Conservation (phyloP, 139 green algal species). For the Chlamydomonas eustigma region DNA sequence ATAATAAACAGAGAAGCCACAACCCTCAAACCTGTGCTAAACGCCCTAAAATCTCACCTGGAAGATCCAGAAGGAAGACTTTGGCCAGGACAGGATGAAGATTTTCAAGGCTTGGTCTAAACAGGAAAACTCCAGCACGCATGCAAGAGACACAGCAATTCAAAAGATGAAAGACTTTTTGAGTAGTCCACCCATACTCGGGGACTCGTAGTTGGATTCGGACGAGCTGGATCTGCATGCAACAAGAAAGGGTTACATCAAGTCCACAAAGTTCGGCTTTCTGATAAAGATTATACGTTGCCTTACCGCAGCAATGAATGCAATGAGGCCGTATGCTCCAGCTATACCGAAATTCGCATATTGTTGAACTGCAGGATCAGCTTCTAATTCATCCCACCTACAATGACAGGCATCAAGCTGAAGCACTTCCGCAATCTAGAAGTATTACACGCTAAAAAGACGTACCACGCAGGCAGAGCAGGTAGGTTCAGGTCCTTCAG, state of each 20-base stretch:
- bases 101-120: conserved; percentile 53
- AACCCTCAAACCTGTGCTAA: no score
- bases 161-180: conserved; percentile 99
- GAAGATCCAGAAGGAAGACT: conserved; percentile 81
- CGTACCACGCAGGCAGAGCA: no score
- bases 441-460: no score
- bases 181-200: conserved; percentile 98
- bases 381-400: conserved; percentile 54
- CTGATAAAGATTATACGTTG: neutral
- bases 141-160: conserved; percentile 83
- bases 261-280: neutral
- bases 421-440: no score
- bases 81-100: conserved; percentile 44
- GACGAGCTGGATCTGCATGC: conserved; percentile 71
- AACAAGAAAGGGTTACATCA: neutral
- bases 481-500: no score
- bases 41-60: conserved; percentile 45
- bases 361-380: conserved; percentile 30
- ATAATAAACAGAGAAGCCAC: no score
- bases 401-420: no score
- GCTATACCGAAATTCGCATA: conserved; percentile 56
- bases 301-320: conserved; percentile 62
- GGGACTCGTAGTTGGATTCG: conserved; percentile 91
- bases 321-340: conserved; percentile 58
- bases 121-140: conserved; percentile 74